Conservation (phyloP, 1,284 basidiomycete genomes). For the Leucoagaricus sp. region DNA sequence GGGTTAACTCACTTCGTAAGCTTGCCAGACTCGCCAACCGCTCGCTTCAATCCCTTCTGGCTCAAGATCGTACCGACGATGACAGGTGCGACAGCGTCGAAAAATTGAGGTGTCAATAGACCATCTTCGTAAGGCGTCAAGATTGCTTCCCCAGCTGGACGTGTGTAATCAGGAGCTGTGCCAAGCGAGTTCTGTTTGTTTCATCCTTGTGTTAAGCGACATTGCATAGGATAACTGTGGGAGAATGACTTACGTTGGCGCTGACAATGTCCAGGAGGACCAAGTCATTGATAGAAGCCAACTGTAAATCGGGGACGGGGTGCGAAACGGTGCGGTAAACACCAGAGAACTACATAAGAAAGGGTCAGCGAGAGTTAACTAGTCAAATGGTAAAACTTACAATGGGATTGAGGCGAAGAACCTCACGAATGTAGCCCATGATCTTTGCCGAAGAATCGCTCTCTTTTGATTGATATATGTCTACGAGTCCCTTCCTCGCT, state of each 20-base stretch:
- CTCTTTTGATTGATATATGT: constrained; percentile 29
- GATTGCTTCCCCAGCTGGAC: constrained; percentile 30
- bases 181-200: constrained; percentile 4
- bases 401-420: constrained; percentile 45
- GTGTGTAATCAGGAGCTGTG: constrained; percentile 20
- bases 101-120: constrained; percentile 42
- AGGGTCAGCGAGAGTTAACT: neutral
- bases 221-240: neutral
- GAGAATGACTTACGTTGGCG: constrained; percentile 35
- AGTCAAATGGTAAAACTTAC: constrained; percentile 20
- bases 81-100: constrained; percentile 44
- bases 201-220: neutral
- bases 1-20: constrained; percentile 36
- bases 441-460: constrained; percentile 32
- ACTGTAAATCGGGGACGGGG: constrained; percentile 21
- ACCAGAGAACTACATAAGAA: constrained; percentile 35
- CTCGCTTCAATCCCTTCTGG: constrained; percentile 46
- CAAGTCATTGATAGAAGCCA: constrained; percentile 32
- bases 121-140: constrained; percentile 32
- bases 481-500: constrained; percentile 43
- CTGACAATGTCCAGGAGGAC: constrained; percentile 42
- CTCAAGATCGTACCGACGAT: constrained; percentile 52
- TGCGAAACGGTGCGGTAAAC: constrained; percentile 42
- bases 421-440: constrained; percentile 50
- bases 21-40: constrained; percentile 44